Percentiles rank a stretch among this genome's conserved stretches.
Evolutionary conservation across 371 early-diverging fungal species (phyloP).

Genomic region (Umbelopsis sp.): DNA sequence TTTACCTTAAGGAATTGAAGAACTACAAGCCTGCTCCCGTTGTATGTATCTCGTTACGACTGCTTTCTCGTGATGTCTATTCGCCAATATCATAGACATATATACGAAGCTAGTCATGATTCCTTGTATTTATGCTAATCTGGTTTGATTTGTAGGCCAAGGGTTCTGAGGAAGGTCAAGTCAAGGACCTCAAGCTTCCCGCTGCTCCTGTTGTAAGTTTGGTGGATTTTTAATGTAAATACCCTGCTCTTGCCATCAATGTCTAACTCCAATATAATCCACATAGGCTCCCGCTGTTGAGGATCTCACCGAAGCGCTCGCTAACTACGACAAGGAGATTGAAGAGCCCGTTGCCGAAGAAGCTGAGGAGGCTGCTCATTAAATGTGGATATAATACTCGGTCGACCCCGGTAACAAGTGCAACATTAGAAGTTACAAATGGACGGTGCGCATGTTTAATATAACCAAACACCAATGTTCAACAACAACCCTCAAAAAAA

Average conservation of each 20-base stretch:
- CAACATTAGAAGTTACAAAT: constrained; percentile 19
- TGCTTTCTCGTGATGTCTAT: too few species aligned
- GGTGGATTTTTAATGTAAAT: background rate
- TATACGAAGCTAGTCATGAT: too few species aligned
- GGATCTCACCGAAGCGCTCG: constrained; percentile 36
- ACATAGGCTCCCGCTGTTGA: background rate
- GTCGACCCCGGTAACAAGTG: constrained; percentile 14
- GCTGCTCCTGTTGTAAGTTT: constrained; percentile 49
- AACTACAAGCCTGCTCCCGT: constrained; percentile 54
- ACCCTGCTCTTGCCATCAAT: too few species aligned
- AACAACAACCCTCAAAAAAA: constrained; percentile 3
- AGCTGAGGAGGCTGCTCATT: constrained; percentile 19
- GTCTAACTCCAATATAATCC: background rate
- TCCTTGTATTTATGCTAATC: too few species aligned
- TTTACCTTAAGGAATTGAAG: constrained; percentile 58
- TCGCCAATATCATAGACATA: too few species aligned
- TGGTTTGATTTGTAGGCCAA: constrained; percentile 31
- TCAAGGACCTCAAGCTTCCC: constrained; percentile 58
- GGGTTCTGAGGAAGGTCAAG: constrained; percentile 40
- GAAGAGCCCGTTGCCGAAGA: constrained; percentile 42
- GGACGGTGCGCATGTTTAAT: constrained; percentile 16
- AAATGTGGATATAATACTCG: constrained; percentile 18
- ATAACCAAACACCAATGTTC: constrained; percentile 18
- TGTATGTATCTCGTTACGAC: constrained; percentile 31
- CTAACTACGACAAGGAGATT: constrained; percentile 38